Evolutionary conservation across 768 basidiomycete genomes (phyloP), one percentile per base, ranked within the genome.

Genomic region (Kwoniella heveanensis): DNA sequence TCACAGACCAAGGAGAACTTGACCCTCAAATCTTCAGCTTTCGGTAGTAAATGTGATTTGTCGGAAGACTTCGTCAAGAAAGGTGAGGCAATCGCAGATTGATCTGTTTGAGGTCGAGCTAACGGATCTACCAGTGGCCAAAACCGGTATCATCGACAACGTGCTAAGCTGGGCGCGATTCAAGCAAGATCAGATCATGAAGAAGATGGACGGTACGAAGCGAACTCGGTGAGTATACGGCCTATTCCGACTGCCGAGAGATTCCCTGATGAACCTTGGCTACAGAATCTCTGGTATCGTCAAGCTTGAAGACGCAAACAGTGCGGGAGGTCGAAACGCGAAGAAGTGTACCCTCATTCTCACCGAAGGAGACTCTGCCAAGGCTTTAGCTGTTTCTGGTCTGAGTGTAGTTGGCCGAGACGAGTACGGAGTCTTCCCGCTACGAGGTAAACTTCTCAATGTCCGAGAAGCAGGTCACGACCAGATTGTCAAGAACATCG

Each of bases 341-440:
- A 84, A 85, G 51, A 84, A 88, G 49, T 98, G 96, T 73, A 98
- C 96, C 1, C 86, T 99, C 57, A 99, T 99, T 62, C 83, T 99
- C 3, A 98, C 96, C 0, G 96, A 99, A 85, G 96, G 96, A 84
- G 95, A 98, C 82, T 98, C 96, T 24, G 96, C 96, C 83, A 97
- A 97, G 79, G 88, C 93, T 6, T 84, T 99, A 39, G 96, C 96
- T 10, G 88, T 98, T 26, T 92, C 94, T 51, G 96, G 96, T 53
- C 86, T 99, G 32, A 86, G 88, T 60, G 93, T 97, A 27, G 92
- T 97, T 61, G 96, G 96, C 4, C 88, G 96, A 64, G 94, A 99
- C 79, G 87, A 92, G 76, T 99, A 92, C 66, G 96, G 96, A 47
- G 96, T 99, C 39, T 99, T 99, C 82, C 96, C 96, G 0, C 84